phyloP scores from a whole-genome alignment of 768 basidiomycete genomes.

The Naganishia vaughanmartiniae region DNA sequence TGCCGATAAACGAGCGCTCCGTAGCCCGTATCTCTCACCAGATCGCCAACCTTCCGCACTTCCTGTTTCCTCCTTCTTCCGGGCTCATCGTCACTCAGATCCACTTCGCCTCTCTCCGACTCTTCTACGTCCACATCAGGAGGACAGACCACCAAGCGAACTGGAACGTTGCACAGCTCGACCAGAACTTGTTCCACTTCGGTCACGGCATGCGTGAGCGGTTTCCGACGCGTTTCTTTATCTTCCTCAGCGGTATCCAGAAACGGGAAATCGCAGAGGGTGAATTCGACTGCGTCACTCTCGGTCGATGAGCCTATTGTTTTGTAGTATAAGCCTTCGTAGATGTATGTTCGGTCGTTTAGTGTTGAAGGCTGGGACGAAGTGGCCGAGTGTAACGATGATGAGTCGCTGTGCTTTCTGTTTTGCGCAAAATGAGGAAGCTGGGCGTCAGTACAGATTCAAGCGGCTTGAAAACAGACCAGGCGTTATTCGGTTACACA shows the following conservation, averaged over 20 bases:
- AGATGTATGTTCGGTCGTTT: background rate
- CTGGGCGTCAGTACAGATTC: too few species aligned
- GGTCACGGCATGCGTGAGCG: background rate
- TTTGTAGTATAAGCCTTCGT: constrained; percentile 4
- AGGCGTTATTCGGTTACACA: too few species aligned
- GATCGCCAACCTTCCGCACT: background rate
- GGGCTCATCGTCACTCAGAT: background rate
- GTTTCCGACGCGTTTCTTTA: background rate
- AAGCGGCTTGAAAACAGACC: too few species aligned
- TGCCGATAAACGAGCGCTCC: background rate
- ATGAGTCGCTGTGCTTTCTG: background rate
- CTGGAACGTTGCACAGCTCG: background rate
- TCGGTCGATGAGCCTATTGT: background rate
- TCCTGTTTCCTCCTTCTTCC: background rate
- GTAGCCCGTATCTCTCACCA: background rate
- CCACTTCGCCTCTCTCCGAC: background rate
- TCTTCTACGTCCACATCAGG: background rate
- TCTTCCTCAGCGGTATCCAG: background rate
- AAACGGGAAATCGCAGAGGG: background rate
- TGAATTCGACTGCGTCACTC: constrained; percentile 5
- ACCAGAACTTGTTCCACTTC: background rate
- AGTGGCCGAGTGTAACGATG: background rate
- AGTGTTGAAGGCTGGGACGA: background rate
- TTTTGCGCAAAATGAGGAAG: constrained; percentile 16
- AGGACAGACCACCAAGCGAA: background rate